Evolutionary conservation across 805 yeast species (phyloP).

Genomic region (Lachancea dasiensis): DNA sequence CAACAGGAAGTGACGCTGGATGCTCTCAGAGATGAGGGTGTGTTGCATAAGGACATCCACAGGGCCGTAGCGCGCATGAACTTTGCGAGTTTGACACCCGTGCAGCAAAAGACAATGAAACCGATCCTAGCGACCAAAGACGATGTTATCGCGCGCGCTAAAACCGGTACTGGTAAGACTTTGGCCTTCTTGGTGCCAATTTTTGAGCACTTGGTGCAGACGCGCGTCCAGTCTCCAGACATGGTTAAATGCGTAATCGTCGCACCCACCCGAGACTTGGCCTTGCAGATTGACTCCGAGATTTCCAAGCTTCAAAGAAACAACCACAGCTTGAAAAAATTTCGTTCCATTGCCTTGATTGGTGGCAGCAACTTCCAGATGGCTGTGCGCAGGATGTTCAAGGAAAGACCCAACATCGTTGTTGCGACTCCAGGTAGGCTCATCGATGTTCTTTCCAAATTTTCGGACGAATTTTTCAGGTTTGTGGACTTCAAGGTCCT

Average conservation of each 20-base stretch:
- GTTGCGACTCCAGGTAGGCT: slow-evolving; percentile 91
- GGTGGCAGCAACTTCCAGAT: slow-evolving; percentile 54
- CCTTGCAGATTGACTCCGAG: slow-evolving; percentile 71
- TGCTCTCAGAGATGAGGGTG: slow-evolving; percentile 25
- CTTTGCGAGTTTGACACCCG: slow-evolving; percentile 55
- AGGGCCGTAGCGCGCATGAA: slow-evolving; percentile 39
- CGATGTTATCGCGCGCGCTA: slow-evolving; percentile 81
- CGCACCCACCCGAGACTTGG: slow-evolving; percentile 90
- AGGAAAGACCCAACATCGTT: slow-evolving; percentile 47
- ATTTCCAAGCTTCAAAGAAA: slow-evolving; percentile 40
- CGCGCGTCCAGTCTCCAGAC: slow-evolving; percentile 26
- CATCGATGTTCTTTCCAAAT: slow-evolving; percentile 48
- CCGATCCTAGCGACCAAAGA: slow-evolving; percentile 48
- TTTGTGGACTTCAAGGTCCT: slow-evolving; percentile 60
- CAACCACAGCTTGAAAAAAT: slow-evolving; percentile 23
- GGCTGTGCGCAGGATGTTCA: slow-evolving; percentile 33
- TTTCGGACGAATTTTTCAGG: slow-evolving; percentile 42
- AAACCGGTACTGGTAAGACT: slow-evolving; percentile 95
- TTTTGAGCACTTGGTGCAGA: slow-evolving; percentile 46
- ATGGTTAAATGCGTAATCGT: slow-evolving; percentile 59
- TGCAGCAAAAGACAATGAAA: slow-evolving; percentile 57
- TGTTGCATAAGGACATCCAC: slow-evolving; percentile 27
- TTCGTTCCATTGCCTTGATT: slow-evolving; percentile 48
- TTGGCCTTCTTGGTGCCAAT: slow-evolving; percentile 82
- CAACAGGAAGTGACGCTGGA: slow-evolving; percentile 23